Evolutionary conservation across 768 basidiomycete species (phyloP).

Genomic region (Tricholoma flavovirens): DNA sequence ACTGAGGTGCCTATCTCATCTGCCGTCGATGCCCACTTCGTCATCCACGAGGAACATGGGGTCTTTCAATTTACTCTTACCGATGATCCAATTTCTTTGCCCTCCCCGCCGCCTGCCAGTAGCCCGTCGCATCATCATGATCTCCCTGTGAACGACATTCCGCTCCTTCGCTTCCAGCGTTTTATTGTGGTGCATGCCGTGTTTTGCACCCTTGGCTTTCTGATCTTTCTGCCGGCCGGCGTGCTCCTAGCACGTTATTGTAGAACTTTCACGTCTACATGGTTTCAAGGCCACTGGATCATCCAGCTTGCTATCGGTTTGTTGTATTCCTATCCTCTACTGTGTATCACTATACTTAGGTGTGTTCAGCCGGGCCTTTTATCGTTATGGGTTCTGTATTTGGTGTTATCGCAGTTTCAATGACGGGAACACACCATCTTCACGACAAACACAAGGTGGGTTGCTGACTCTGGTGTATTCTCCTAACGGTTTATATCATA

Average conservation of each 20-base stretch:
- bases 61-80: constrained; percentile 42
- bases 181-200: constrained; percentile 52
- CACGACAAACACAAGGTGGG: constrained; percentile 45
- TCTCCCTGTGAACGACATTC: constrained; percentile 21
- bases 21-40: constrained; percentile 37
- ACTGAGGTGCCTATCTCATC: constrained; percentile 41
- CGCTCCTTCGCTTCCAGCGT: constrained; percentile 42
- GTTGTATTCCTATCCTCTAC: constrained; percentile 4
- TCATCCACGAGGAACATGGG: constrained; percentile 44
- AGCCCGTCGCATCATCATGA: constrained; percentile 12
- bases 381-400: constrained; percentile 41
- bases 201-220: constrained; percentile 43
- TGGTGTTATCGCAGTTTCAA: constrained; percentile 34
- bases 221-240: constrained; percentile 48
- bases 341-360: constrained; percentile 8
- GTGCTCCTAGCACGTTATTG: constrained; percentile 49
- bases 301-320: constrained; percentile 43
- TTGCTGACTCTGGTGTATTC: not conserved
- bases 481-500: constrained; percentile 22
- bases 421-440: constrained; percentile 31
- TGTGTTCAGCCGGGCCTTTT: constrained; percentile 32
- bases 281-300: constrained; percentile 52
- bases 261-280: constrained; percentile 40
- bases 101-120: constrained; percentile 10
- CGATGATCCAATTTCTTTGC: constrained; percentile 24